Evolutionary conservation across 2,329 filamentous ascomycete genomes (phyloP), one percentile per base, ranked within the genome.

Genomic region (Ascochyta koolunga): DNA sequence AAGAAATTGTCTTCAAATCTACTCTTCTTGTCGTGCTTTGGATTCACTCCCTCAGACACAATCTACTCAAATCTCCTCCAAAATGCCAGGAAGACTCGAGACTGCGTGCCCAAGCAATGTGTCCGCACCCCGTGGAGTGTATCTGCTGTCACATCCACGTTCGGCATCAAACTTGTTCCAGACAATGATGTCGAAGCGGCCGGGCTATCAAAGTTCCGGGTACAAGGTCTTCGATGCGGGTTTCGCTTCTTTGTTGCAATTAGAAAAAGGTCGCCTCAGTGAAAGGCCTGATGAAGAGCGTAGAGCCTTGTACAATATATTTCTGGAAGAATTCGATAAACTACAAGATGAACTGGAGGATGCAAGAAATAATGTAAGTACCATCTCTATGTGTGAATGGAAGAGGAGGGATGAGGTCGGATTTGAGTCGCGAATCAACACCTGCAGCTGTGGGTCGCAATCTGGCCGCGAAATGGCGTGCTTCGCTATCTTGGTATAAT

Each of bases 101-200:
- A 41, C 48, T 1, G 41, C 38, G 6, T 21, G n/a, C 11, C 10
- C 35, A 25, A 22, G 15, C 37, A 22, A 46, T 10, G 32, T 36
- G 3, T 45, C 54, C 4, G 36, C 21, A 15, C 31, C 48, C 11
- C 49, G 42, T 4, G 60, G 61, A 2, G 51, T 64, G 21, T 64
- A 61, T 19, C 51, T 62, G 19, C 50, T 64, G 13, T 61, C 61
- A 16, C 52, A 62, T 33, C 61, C 58, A 5, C 55, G 61, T n/a
- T 59, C 60, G 5, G 61, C 60, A 1, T 62, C 58, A 18, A 62
- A 62, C 31, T 29, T 62, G 32, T 64, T 64, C 45, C 60, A 61
- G 35, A 61, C 51, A 3, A 64, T 61, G 60, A 58, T 64, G 61
- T 32, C 55, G n/a, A 59, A 59, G 36, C 58, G 61, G 33, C 58